These are phyloP conservation scores for Yamadazyma dushanensis DNA, from an alignment of 1,139 yeast genomes.

Conservation along the genomic window DNA sequence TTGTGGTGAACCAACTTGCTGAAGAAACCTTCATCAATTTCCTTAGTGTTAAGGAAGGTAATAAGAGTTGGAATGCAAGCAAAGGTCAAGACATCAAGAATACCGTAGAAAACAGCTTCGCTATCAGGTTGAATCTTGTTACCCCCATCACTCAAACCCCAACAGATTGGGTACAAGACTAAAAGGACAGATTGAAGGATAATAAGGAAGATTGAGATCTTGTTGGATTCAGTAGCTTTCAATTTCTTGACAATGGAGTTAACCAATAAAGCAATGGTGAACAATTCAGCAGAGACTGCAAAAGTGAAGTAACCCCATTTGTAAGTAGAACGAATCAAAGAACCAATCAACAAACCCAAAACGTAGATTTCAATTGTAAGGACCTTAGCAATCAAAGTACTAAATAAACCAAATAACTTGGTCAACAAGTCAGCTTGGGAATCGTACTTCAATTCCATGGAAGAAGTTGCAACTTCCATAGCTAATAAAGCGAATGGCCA, in stretches of 20 bases:
- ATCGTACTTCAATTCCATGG: slow-evolving; percentile 22
- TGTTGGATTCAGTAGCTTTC: slow-evolving; percentile 15
- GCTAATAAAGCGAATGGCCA: slow-evolving; percentile 56
- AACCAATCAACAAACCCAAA: slow-evolving; percentile 54
- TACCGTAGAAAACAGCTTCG: slow-evolving; percentile 67
- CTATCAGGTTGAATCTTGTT: slow-evolving; percentile 63
- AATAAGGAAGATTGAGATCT: slow-evolving; percentile 29
- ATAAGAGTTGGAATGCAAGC: slow-evolving; percentile 41
- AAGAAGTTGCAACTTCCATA: slow-evolving; percentile 46
- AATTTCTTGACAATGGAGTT: slow-evolving; percentile 16
- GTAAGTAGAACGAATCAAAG: slow-evolving; percentile 54
- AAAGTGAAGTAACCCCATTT: slow-evolving; percentile 66
- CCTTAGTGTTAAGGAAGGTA: slow-evolving; percentile 29
- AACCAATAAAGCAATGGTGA: slow-evolving; percentile 33
- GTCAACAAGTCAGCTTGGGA: slow-evolving; percentile 21
- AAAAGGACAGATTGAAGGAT: slow-evolving; percentile 35
- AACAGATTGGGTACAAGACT: slow-evolving; percentile 54
- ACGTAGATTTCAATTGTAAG: slow-evolving; percentile 51
- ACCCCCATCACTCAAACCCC: slow-evolving; percentile 72
- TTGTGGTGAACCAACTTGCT: slow-evolving; percentile 22
- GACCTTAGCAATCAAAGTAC: slow-evolving; percentile 32
- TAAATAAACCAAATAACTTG: slow-evolving; percentile 24
- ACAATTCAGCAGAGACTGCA: slow-evolving; percentile 36
- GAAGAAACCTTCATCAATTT: slow-evolving; percentile 33
- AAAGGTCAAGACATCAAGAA: slow-evolving; percentile 53